A percentile compares a stretch with the other conserved stretches of the same genome.
Evolutionary conservation across 768 basidiomycete genomes (phyloP).

Genomic region (Lactarius hatsudake): DNA sequence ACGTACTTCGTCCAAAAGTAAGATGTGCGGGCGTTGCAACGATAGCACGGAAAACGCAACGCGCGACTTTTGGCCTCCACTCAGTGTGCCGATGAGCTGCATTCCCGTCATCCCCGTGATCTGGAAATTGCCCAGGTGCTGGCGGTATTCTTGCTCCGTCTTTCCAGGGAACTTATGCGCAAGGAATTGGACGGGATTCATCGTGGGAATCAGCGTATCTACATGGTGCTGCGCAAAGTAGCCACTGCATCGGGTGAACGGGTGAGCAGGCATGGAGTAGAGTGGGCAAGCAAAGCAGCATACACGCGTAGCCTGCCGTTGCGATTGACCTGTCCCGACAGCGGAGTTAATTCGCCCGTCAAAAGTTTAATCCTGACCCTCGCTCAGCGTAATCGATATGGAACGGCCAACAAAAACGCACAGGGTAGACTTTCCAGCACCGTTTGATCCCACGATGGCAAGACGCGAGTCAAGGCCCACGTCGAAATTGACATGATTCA

Average conservation of each 20-base stretch:
- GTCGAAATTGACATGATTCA: slow-evolving; percentile 83
- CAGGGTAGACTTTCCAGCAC: slow-evolving; percentile 96
- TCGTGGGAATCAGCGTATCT: slow-evolving; percentile 76
- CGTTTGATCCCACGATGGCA: slow-evolving; percentile 93
- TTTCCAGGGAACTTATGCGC: slow-evolving; percentile 90
- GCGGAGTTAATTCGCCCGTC: slow-evolving; percentile 75
- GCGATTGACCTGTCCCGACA: slow-evolving; percentile 76
- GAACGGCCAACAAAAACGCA: slow-evolving; percentile 37
- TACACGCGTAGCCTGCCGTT: slow-evolving; percentile 92
- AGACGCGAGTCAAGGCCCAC: slow-evolving; percentile 93
- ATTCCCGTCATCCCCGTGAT: slow-evolving; percentile 94
- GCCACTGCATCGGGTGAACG: slow-evolving; percentile 47
- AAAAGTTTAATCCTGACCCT: slow-evolving; percentile 79
- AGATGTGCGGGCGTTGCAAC: slow-evolving; percentile 84
- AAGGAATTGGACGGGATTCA: slow-evolving; percentile 94
- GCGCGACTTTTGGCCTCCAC: slow-evolving; percentile 94
- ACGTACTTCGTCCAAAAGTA: slow-evolving; percentile 88
- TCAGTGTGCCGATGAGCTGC: slow-evolving; percentile 87
- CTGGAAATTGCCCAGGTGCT: slow-evolving; percentile 95
- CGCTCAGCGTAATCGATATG: slow-evolving; percentile 2
- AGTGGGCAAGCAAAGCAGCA: slow-evolving; percentile 30
- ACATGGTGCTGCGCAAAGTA: slow-evolving; percentile 97
- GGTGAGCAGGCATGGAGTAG: slow-evolving; percentile 13
- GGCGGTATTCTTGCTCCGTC: slow-evolving; percentile 93
- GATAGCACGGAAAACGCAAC: slow-evolving; percentile 90